Base-by-base conservation (phyloP, 306 rosid genomes). In the Carpinus viminea region DNA sequence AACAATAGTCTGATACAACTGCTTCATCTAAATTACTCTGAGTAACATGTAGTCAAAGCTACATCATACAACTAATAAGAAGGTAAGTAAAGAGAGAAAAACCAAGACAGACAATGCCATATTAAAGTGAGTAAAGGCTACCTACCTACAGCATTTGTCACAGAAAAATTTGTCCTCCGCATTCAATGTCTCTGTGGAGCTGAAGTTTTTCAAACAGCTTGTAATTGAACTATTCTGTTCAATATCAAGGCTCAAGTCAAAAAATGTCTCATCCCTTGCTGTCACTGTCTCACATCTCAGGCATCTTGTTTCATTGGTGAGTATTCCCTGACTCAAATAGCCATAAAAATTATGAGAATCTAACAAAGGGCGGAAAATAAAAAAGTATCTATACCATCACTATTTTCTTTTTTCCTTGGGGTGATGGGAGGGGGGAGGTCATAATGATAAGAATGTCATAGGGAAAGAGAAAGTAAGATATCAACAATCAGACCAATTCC, bases 201-300 rank as follows among this genome's bases (percentile, higher is more conserved):
- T 96, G 89, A 96, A 96, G 88, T 96, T 96, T 85, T 96, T 96
- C 92, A 96, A 86, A 75, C 99, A 96, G 90, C 98, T 91, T 70
- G 99, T 96, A 83, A 96, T 91, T 80, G 99, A 96, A 86, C 98
- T 96, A 88, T 96, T 96, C 81, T 93, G 99, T 77, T 96, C 99
- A 81, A 96, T 96, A 83, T 96, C 99, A 70, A 96, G 98, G 91
- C 99, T 96, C 89, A 96, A 83, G 88, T 96, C 99, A 2, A 93
- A 81, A 86, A 90, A 96, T n/a, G 96, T 96, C 86, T 96, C 99
- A 75, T 96, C 99, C 82, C 99, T 88, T 73, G 94, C 99, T 41
- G 99, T 93, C 83, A 96, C 96, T 5, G 99, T 96, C 89, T 96
- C 99, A 68, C 99, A 96, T 79, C 89, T 96, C 89, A 96, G 86